phyloP scores from a whole-genome alignment of 805 yeast species.

The Metschnikowia lachancei region DNA sequence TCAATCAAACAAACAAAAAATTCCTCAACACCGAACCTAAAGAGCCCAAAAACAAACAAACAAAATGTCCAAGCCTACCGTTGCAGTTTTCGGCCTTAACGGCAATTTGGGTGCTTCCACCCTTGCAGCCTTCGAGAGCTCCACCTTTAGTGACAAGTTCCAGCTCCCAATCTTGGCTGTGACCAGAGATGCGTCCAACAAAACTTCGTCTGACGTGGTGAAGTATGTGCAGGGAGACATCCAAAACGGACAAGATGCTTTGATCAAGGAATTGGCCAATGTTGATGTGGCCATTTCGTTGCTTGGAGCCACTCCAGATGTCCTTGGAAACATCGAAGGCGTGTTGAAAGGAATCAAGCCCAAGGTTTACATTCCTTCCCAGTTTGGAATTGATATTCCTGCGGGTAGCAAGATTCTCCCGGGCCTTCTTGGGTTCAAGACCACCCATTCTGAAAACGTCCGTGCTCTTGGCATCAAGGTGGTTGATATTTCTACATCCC shows the following conservation, averaged over 20 bases:
- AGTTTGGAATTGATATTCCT: constrained; percentile 43
- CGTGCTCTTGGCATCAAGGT: constrained; percentile 48
- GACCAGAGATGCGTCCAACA: constrained; percentile 42
- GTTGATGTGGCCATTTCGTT: constrained; percentile 52
- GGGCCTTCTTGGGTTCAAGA: constrained; percentile 33
- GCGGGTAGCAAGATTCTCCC: constrained; percentile 30
- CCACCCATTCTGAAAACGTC: constrained; percentile 35
- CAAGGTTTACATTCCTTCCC: constrained; percentile 34
- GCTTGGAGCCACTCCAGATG: constrained; percentile 28
- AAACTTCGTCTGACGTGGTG: constrained; percentile 32
- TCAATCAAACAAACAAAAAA: too few species aligned
- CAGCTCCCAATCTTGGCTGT: constrained; percentile 50
- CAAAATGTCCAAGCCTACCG: constrained; percentile 22
- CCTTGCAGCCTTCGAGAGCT: constrained; percentile 43
- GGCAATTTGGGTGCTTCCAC: constrained; percentile 53
- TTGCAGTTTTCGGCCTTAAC: constrained; percentile 53
- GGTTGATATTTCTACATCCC: constrained; percentile 40
- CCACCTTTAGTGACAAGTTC: constrained; percentile 41
- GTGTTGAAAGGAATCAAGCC: constrained; percentile 42
- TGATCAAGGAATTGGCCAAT: constrained; percentile 40
- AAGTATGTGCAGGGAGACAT: constrained; percentile 38
- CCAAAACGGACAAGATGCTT: constrained; percentile 21
- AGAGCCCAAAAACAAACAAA: too few species aligned
- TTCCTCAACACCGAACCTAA: too few species aligned
- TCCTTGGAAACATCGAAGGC: constrained; percentile 36